phyloP scores from a whole-genome alignment of 805 yeast genomes.

The Kazachstania africana region DNA sequence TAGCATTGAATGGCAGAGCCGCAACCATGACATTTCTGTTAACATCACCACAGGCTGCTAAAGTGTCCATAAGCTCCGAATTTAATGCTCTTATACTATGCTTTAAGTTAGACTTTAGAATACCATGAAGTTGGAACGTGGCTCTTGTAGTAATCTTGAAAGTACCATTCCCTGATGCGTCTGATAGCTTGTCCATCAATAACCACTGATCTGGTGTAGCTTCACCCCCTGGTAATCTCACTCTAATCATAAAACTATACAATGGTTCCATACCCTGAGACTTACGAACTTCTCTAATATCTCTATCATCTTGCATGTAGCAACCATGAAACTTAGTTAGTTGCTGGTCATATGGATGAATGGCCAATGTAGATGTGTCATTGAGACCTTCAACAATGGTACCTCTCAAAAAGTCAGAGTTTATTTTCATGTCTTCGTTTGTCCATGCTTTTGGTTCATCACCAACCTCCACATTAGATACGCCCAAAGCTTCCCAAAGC shows the following conservation, averaged over 20 bases:
- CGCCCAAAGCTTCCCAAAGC: constrained; percentile 84
- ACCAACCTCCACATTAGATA: constrained; percentile 62
- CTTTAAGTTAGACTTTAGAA: constrained; percentile 79
- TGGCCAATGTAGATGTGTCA: constrained; percentile 82
- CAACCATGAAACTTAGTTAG: constrained; percentile 95
- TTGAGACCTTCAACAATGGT: constrained; percentile 77
- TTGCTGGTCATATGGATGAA: constrained; percentile 84
- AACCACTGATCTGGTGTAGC: constrained; percentile 87
- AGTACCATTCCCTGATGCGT: constrained; percentile 81
- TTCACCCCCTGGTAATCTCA: constrained; percentile 86
- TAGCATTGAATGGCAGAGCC: constrained; percentile 79
- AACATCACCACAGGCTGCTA: constrained; percentile 98
- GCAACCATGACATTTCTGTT: constrained; percentile 90
- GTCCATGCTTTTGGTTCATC: constrained; percentile 86
- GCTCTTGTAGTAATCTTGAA: constrained; percentile 93
- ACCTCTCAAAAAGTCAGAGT: constrained; percentile 82
- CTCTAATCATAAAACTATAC: constrained; percentile 93
- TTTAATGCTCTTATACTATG: constrained; percentile 91
- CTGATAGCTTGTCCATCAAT: constrained; percentile 69
- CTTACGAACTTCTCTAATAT: constrained; percentile 84
- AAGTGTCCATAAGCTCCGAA: constrained; percentile 78
- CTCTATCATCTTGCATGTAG: constrained; percentile 98
- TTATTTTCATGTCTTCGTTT: constrained; percentile 89
- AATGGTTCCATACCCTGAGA: constrained; percentile 91
- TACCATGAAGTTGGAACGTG: constrained; percentile 91